phyloP scores from a whole-genome alignment of 306 rosid genomes.

The Glycyrrhiza uralensis region DNA sequence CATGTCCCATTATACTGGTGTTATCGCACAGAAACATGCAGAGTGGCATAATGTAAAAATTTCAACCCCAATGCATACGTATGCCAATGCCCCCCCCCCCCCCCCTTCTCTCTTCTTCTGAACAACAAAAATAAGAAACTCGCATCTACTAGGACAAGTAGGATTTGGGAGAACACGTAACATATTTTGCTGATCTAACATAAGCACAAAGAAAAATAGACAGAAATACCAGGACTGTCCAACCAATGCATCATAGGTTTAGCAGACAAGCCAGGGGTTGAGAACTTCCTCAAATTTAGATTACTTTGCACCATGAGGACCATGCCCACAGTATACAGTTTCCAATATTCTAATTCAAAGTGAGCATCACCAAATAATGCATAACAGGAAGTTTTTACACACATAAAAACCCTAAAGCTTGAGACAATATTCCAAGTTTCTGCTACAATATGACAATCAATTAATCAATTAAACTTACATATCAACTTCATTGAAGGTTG shows the following conservation, averaged over 20 bases:
- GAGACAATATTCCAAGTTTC: background rate
- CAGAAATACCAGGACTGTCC: background rate
- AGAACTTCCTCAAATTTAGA: background rate
- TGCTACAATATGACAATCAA: background rate
- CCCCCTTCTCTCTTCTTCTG: too few species aligned
- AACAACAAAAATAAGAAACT: background rate
- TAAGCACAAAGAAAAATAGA: background rate
- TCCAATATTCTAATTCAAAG: conserved; percentile 14
- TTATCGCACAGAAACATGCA: background rate
- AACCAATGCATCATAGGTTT: background rate
- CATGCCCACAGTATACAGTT: background rate
- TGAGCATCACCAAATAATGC: background rate
- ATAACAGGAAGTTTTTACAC: background rate
- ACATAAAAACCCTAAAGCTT: background rate
- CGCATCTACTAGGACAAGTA: background rate
- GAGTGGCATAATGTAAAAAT: background rate
- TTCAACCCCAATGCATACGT: background rate
- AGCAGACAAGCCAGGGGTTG: background rate
- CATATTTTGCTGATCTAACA: background rate
- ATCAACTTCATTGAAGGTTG: conserved; percentile 88
- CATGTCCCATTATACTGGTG: background rate
- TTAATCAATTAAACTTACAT: conserved; percentile 45
- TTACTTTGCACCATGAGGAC: background rate
- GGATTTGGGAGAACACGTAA: background rate
- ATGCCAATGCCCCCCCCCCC: background rate